Evolutionary conservation across 2,329 filamentous ascomycete genomes (phyloP).

Genomic region (Mycogone perniciosa): DNA sequence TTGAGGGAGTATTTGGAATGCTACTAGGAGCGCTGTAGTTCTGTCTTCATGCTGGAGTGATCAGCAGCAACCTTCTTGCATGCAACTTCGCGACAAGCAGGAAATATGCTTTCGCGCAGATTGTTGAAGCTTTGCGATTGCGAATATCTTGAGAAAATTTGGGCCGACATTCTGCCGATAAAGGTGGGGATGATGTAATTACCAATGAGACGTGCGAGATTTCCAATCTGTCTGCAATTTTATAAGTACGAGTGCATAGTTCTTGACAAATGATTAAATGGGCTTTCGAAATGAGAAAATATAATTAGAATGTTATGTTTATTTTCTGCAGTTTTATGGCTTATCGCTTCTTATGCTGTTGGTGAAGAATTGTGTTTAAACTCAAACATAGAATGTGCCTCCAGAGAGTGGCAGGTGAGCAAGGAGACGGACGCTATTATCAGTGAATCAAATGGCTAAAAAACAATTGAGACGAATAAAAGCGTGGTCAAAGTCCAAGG

Average conservation of each 20-base stretch:
- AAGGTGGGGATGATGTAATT: not conserved
- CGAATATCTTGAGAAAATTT: slow-evolving; percentile 6
- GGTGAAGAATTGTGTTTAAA: no score
- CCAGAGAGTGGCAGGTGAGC: slow-evolving; percentile 34
- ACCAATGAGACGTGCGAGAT: no score
- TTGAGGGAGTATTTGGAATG: not conserved
- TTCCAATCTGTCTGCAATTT: no score
- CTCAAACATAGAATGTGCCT: slow-evolving; percentile 28
- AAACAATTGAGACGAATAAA: not conserved
- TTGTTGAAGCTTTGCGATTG: slow-evolving; percentile 6
- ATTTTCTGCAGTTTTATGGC: no score
- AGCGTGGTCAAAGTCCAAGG: not conserved
- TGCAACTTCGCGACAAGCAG: not conserved
- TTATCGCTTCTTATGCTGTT: no score
- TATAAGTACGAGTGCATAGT: no score
- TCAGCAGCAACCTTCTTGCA: no score
- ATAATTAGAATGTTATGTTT: no score
- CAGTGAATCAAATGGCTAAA: not conserved
- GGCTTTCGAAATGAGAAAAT: no score
- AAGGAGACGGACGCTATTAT: slow-evolving; percentile 21
- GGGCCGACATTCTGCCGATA: slow-evolving; percentile 13
- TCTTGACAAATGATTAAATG: no score
- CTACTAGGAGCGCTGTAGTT: no score
- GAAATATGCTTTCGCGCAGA: not conserved
- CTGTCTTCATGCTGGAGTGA: not conserved